Evolutionary conservation across 75 land plant species (phyloP), one percentile per base, ranked within the genome.

Genomic region (Pinus tabuliformis): DNA sequence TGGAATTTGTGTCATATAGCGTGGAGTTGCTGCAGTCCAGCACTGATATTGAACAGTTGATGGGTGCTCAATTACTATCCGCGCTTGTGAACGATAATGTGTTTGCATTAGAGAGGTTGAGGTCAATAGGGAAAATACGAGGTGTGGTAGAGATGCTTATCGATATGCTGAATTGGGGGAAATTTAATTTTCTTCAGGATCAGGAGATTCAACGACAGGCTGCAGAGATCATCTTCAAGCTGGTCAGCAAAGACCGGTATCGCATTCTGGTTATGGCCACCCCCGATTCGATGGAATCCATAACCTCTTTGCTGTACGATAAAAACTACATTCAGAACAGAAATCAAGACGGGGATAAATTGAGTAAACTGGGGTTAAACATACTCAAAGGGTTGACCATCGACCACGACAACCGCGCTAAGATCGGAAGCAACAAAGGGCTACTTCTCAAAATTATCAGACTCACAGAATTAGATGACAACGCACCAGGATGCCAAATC

Each of bases 221-320:
- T 0, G 95, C 91, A 33, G 81, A 74, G 33, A 85, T 94, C 6
- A 63, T 94, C n/a, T 80, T 80, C 60, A 83, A 75, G 37, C 78
- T 94, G 20, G 84, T 86, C 5, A 77, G 83, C 3, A 83, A 81
- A 79, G 84, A 81, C 30, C 87, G 83, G 57, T 87, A 87, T 59
- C 75, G 86, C 0, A 85, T 89, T 0, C 81, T 92, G 6, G 86
- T 94, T 59, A 84, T 85, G 2, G 87, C 87, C 1, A 92, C 90
- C 33, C 81, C 92, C 5, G 91, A 91, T 1, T 81, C 94, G 0
- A 81, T 94, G 88, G 92, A 94, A 57, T 83, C 89, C 17, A 90
- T 94, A 17, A 78, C 89, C 6, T 89, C 89, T 6, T 78, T 94
- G 36, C 81, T 94, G 6, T 58, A 86, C 16, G 64, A 62, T 3